A percentile compares a stretch with the other conserved stretches of the same genome.
Conservation (phyloP, 2,329 filamentous ascomycete genomes). For the Colletotrichum truncatum region DNA sequence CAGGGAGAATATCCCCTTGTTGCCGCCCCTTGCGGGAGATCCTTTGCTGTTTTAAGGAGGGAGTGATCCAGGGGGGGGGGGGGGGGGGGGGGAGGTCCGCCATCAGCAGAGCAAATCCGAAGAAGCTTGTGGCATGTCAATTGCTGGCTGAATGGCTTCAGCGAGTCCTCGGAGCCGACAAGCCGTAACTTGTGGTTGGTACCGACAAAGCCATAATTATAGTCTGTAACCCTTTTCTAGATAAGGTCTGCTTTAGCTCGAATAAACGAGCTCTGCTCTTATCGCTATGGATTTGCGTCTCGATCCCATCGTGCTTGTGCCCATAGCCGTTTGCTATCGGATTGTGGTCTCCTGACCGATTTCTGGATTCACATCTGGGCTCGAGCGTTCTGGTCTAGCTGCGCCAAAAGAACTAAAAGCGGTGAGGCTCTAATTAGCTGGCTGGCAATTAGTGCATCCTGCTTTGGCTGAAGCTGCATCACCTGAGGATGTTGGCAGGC, state of each 20-base stretch:
- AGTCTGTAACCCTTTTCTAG: no score
- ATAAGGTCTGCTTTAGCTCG: not conserved
- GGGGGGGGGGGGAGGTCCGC: no score
- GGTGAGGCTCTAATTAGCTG: constrained; percentile 28
- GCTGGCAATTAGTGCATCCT: constrained; percentile 24
- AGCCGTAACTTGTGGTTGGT: no score
- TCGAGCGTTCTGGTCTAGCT: not conserved
- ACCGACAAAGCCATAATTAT: no score
- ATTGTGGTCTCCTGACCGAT: constrained; percentile 20
- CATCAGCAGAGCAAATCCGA: constrained; percentile 10
- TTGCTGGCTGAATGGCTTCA: not conserved
- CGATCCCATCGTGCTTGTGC: not conserved
- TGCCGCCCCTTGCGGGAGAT: constrained; percentile 18
- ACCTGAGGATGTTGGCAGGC: constrained; percentile 23
- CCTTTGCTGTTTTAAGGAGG: constrained; percentile 2
- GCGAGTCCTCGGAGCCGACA: not conserved
- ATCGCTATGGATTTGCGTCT: not conserved
- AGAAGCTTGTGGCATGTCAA: constrained; percentile 2
- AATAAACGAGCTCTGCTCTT: not conserved
- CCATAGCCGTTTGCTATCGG: not conserved
- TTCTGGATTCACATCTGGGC: not conserved
- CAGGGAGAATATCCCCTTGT: constrained; percentile 5
- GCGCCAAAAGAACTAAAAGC: constrained; percentile 20
- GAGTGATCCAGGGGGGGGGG: not conserved
- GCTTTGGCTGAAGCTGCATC: constrained; percentile 9